A percentile compares a stretch with the other conserved stretches of the same genome.
Conservation (phyloP, 225 moss, liverwort and hornwort genomes). For the Marchantia polymorpha region DNA sequence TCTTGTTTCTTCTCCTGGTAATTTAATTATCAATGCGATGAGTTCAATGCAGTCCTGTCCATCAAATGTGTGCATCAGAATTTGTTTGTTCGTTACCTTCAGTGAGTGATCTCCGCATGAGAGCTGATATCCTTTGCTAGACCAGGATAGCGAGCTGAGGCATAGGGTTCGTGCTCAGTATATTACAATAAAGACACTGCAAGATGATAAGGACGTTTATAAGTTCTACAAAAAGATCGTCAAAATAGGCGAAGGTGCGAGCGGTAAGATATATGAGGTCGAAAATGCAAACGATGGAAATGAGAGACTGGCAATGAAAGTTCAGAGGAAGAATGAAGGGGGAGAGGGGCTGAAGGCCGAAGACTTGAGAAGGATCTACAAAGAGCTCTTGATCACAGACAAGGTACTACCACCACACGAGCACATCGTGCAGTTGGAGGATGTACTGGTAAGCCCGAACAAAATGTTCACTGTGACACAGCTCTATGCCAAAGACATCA, state of each 20-base stretch:
- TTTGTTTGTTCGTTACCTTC: too few relatives aligned
- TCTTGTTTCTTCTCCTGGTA: too few relatives aligned
- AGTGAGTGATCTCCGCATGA: too few relatives aligned
- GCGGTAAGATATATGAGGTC: neutral
- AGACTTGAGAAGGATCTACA: neutral
- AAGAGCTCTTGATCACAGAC: slow-evolving; percentile 2
- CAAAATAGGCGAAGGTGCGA: neutral
- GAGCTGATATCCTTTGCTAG: too few relatives aligned
- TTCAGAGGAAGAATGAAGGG: neutral
- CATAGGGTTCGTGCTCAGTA: too few relatives aligned
- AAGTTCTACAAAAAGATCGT: neutral
- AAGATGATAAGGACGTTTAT: neutral
- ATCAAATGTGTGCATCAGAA: too few relatives aligned
- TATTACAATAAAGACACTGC: neutral
- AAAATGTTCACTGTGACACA: neutral
- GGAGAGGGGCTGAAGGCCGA: too few relatives aligned
- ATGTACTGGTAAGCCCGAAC: neutral
- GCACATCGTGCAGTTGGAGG: slow-evolving; percentile 1
- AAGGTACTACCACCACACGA: slow-evolving; percentile 6
- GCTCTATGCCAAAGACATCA: neutral
- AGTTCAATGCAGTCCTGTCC: too few relatives aligned
- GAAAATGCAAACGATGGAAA: neutral
- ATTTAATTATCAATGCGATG: too few relatives aligned
- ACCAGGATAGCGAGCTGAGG: too few relatives aligned
- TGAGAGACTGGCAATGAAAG: neutral